Evolutionary conservation across 2,329 filamentous ascomycete species (phyloP).

Genomic region (Arthrobotrys conoides): DNA sequence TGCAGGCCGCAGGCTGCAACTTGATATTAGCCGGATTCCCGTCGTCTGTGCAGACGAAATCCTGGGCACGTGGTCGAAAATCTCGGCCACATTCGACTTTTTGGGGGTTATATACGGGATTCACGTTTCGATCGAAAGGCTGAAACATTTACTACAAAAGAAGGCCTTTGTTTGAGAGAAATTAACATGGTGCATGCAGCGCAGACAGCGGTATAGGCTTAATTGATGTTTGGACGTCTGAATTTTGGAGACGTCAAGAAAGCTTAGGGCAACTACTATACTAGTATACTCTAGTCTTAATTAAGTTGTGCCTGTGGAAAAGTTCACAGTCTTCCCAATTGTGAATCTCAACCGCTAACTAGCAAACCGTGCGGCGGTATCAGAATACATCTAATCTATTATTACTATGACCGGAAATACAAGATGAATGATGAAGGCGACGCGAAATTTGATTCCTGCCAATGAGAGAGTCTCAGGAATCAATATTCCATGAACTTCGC

Average conservation of each 20-base stretch:
- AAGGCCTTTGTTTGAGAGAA: constrained; percentile 33
- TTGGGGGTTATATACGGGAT: background rate
- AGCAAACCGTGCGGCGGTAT: constrained; percentile 15
- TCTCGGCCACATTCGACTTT: constrained; percentile 2
- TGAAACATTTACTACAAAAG: constrained; percentile 34
- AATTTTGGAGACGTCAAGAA: background rate
- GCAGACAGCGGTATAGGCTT: background rate
- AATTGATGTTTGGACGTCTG: background rate
- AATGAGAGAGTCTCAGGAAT: background rate
- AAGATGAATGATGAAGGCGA: too few species aligned
- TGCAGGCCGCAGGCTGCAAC: constrained; percentile 21
- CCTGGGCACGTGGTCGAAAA: constrained; percentile 36
- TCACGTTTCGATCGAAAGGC: constrained; percentile 23
- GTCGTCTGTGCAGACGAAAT: constrained; percentile 27
- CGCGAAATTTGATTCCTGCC: too few species aligned
- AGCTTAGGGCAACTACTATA: background rate
- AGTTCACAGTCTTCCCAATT: background rate
- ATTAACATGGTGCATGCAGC: background rate
- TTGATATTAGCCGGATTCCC: constrained; percentile 43
- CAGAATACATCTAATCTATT: background rate
- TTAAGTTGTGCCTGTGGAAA: too few species aligned
- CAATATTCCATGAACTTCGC: background rate
- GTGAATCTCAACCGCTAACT: background rate
- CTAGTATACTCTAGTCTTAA: too few species aligned
- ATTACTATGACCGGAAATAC: too few species aligned